Percentiles rank a stretch among this genome's conserved stretches.
phyloP scores from a whole-genome alignment of 495 filamentous ascomycete genomes.

The Penicillium verhagenii region DNA sequence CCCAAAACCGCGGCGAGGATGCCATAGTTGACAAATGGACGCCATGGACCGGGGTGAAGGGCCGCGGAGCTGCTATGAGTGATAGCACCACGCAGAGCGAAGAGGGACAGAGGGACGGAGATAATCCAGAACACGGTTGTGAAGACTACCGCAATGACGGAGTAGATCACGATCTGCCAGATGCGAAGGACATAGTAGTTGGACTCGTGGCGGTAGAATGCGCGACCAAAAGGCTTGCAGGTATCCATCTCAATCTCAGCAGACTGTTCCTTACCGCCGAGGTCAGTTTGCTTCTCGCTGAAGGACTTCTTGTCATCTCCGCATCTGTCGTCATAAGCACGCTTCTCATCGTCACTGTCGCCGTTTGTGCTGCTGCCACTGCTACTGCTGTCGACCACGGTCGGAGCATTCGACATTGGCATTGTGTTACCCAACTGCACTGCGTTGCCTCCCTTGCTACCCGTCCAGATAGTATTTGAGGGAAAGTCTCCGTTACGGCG shows the following conservation, averaged over 20 bases:
- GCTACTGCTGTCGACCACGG: constrained; percentile 8
- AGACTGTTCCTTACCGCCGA: neutral
- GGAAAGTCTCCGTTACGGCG: constrained; percentile 35
- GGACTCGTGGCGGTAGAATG: constrained; percentile 41
- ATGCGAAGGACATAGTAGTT: constrained; percentile 40
- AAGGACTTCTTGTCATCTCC: neutral
- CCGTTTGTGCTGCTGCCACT: constrained; percentile 10
- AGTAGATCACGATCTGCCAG: constrained; percentile 40
- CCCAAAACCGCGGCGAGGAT: constrained; percentile 27
- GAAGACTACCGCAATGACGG: constrained; percentile 29
- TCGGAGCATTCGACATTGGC: constrained; percentile 13
- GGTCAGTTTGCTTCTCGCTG: constrained; percentile 11
- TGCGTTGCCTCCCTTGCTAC: constrained; percentile 40
- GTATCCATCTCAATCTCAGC: constrained; percentile 6
- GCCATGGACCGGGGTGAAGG: constrained; percentile 18
- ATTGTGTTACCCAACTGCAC: constrained; percentile 29
- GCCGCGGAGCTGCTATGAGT: constrained; percentile 13
- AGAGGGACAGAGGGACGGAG: constrained; percentile 30
- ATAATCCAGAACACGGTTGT: constrained; percentile 41
- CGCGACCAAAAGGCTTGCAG: constrained; percentile 39
- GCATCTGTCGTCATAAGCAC: too few species aligned
- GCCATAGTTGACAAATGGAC: constrained; percentile 30
- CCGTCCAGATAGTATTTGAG: constrained; percentile 41
- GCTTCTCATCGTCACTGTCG: constrained; percentile 6
- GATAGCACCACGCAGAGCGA: constrained; percentile 6